phyloP scores from a whole-genome alignment of 371 early-diverging fungal genomes.

The Mucor plumbeus region DNA sequence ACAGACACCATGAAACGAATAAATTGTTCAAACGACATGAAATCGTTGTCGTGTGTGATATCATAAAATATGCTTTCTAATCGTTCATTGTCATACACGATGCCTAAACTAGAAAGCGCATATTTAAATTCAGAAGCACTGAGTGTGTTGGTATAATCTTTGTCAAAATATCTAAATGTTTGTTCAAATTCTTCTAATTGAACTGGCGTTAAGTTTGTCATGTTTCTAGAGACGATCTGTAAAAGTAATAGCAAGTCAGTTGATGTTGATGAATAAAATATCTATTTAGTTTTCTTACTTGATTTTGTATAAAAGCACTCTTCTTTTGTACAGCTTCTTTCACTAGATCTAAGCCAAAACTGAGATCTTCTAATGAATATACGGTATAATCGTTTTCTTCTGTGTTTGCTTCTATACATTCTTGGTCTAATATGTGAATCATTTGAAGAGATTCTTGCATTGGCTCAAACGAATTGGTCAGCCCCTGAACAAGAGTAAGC shows the following conservation, averaged over 20 bases:
- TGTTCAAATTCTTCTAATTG: conserved; percentile 93
- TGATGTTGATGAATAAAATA: too few relatives aligned
- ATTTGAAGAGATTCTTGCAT: conserved; percentile 60
- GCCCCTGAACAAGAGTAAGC: conserved; percentile 61
- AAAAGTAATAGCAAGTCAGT: neutral
- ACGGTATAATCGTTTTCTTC: conserved; percentile 95
- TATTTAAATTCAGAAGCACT: conserved; percentile 84
- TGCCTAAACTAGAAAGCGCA: conserved; percentile 85
- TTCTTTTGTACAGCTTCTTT: conserved; percentile 85
- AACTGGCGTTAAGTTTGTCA: conserved; percentile 90
- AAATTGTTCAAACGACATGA: conserved; percentile 87
- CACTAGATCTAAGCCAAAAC: conserved; percentile 83
- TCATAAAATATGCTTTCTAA: conserved; percentile 70
- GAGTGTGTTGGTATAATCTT: conserved; percentile 75
- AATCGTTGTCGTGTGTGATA: conserved; percentile 63
- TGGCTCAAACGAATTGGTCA: conserved; percentile 43
- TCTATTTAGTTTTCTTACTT: conserved; percentile 46
- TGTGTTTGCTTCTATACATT: conserved; percentile 83
- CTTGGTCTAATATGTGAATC: conserved; percentile 68
- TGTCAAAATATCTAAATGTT: conserved; percentile 91
- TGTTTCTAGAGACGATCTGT: conserved; percentile 83
- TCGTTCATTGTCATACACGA: conserved; percentile 78
- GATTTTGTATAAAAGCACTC: conserved; percentile 90
- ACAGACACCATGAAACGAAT: conserved; percentile 85
- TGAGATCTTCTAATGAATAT: conserved; percentile 86